Evolutionary conservation across 139 green algal species (phyloP).

Genomic region (Chara braunii): DNA sequence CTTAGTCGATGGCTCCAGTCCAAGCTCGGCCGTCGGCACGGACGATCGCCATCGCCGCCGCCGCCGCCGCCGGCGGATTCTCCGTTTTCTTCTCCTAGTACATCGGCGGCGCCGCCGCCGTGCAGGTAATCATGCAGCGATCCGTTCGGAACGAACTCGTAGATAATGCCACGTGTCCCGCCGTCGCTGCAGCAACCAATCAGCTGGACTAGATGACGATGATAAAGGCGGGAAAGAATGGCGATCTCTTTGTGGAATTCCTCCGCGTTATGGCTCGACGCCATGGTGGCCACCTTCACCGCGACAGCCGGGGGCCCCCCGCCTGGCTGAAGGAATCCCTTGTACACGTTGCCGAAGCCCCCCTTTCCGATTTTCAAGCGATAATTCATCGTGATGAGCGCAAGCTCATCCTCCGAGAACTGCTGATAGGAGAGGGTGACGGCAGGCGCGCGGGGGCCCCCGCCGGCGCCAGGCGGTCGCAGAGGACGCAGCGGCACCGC

Average conservation of each 20-base stretch:
- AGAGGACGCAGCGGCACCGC: no score
- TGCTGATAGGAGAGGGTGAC: no score
- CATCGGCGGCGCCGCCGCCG: no score
- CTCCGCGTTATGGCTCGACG: no score
- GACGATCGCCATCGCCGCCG: no score
- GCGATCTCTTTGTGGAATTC: not conserved
- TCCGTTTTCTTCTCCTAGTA: no score
- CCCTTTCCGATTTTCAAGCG: not conserved
- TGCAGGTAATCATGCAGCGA: conserved; percentile 30
- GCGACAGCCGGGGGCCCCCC: no score
- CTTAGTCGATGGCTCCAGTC: conserved; percentile 22
- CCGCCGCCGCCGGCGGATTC: no score
- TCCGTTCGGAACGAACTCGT: conserved; percentile 28
- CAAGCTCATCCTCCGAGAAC: not conserved
- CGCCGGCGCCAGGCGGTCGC: no score
- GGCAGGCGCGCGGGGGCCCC: no score
- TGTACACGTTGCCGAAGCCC: conserved; percentile 7
- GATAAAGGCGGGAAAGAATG: not conserved
- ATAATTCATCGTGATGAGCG: not conserved
- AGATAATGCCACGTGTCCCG: conserved; percentile 12
- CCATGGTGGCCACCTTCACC: no score
- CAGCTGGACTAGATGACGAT: conserved; percentile 17
- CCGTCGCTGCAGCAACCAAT: conserved; percentile 21
- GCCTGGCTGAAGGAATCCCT: conserved; percentile 3
- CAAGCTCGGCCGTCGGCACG: no score